Base-by-base conservation (phyloP, 768 basidiomycete species). In the Podaxis carcinomalis region DNA sequence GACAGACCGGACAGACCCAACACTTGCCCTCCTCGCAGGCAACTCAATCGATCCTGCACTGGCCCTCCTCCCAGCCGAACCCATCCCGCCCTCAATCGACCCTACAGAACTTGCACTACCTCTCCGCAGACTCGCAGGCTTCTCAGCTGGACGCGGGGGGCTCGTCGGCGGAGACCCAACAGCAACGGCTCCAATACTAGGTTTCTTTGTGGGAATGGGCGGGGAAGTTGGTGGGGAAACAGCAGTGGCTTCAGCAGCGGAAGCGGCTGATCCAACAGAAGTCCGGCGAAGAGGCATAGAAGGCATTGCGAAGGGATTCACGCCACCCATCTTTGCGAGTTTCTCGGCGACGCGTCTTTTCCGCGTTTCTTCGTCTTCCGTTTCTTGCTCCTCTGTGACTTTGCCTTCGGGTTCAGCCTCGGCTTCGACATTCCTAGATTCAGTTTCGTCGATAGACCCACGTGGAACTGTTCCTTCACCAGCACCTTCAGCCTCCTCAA, bases 311-410 rank as follows among this genome's bases (percentile, higher is more conserved):
- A 87, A 79, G 2, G 87, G 83, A 65, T 87, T 88, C 65, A 88
- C 74, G n/a, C 83, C 89, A 14, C 88, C 89, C 75, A 84, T 85
- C 71, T 84, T 82, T 5, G 85, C 84, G 77, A 74, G 80, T 73
- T 64, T 82, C 80, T 84, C 87, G 23, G 87, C 82, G 21, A 90
- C 80, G 54, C 83, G 83, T 62, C 78, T 80, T 44, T 80, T 78
- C 37, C 83, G 80, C 1, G 78, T 74, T 62, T 75, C 81, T 63
- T 85, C 85, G 16, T 83, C 83, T 46, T 83, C 81, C 16, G 21
- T 11, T 11, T 4, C 1, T 7, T 61, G 46, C 28, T 53, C 58
- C 44, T 40, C 28, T 25, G 46, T 47, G 23, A 64, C 14, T 13
- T 32, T 35, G 10, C 14, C 40, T 27, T 57, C 47, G 36, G 39